phyloP scores from a whole-genome alignment of 1,139 yeast genomes.

The Geotrichum bryndzae region DNA sequence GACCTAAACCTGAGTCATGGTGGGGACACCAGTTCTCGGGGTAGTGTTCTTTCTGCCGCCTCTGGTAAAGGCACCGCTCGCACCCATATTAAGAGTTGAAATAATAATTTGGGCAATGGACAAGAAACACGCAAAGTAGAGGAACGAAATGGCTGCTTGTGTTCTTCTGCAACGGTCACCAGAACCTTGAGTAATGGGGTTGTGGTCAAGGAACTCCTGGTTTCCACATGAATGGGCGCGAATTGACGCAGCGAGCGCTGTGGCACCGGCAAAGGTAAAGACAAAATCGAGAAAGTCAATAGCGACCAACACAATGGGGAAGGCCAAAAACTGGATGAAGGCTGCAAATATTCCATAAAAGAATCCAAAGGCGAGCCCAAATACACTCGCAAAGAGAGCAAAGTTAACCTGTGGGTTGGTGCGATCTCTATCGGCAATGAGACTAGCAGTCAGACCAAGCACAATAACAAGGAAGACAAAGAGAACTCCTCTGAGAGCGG shows the following conservation, averaged over 20 bases:
- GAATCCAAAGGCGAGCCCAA: slow-evolving; percentile 73
- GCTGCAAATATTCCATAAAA: slow-evolving; percentile 75
- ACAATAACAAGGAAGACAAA: slow-evolving; percentile 69
- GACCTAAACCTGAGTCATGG: slow-evolving; percentile 30
- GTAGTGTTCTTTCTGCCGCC: slow-evolving; percentile 40
- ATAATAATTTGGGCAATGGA: slow-evolving; percentile 64
- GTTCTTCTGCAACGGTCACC: slow-evolving; percentile 87
- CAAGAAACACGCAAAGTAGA: slow-evolving; percentile 76
- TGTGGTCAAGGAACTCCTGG: slow-evolving; percentile 52
- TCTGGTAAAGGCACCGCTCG: slow-evolving; percentile 65
- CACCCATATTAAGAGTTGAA: slow-evolving; percentile 51
- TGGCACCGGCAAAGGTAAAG: slow-evolving; percentile 90
- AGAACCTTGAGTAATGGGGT: slow-evolving; percentile 70
- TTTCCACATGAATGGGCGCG: slow-evolving; percentile 81
- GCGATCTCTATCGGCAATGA: slow-evolving; percentile 56
- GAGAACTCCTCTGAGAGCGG: slow-evolving; percentile 65
- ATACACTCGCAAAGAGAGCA: slow-evolving; percentile 78
- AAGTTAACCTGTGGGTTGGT: slow-evolving; percentile 81
- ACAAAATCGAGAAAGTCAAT: slow-evolving; percentile 84
- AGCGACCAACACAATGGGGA: slow-evolving; percentile 70
- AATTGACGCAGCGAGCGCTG: slow-evolving; percentile 87
- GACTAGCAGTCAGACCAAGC: slow-evolving; percentile 82
- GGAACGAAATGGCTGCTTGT: slow-evolving; percentile 86
- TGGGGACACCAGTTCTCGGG: slow-evolving; percentile 79
- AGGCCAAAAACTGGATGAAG: slow-evolving; percentile 72